These are phyloP conservation scores for Dysphania ambrosioides DNA, from an alignment of 148 eudicot species.

Conservation along the genomic window DNA sequence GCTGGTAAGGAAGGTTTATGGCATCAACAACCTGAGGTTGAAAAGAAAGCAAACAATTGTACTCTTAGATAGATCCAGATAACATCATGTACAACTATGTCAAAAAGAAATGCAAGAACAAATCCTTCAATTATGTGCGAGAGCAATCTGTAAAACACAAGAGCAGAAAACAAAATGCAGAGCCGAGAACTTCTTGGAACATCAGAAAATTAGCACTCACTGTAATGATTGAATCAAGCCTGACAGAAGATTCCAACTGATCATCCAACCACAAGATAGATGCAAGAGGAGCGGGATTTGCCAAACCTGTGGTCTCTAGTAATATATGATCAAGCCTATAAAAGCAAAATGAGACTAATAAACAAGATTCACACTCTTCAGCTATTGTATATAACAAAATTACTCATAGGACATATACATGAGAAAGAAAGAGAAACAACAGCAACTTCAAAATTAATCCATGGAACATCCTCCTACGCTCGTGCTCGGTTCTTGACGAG, in stretches of 20 bases:
- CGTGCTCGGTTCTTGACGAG: not conserved
- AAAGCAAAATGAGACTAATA: conserved; percentile 18
- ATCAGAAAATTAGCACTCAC: conserved; percentile 42
- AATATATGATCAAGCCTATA: conserved; percentile 92
- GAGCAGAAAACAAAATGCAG: not conserved
- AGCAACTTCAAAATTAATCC: not conserved
- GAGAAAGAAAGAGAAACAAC: not conserved
- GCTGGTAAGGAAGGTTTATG: conserved; percentile 82
- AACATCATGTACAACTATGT: too few species aligned
- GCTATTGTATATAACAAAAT: not conserved
- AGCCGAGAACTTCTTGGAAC: not conserved
- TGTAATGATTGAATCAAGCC: conserved; percentile 87
- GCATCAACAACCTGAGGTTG: conserved; percentile 82
- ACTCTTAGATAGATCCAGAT: not conserved
- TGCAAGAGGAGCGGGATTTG: conserved; percentile 98
- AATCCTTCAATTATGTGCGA: too few species aligned
- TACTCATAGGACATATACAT: not conserved
- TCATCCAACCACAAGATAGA: conserved; percentile 98
- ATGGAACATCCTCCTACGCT: not conserved
- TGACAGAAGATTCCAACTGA: conserved; percentile 84
- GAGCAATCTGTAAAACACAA: too few species aligned
- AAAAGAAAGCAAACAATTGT: not conserved
- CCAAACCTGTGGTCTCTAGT: conserved; percentile 95
- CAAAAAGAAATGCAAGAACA: too few species aligned
- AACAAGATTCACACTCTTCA: not conserved